A percentile compares a stretch with the other conserved stretches of the same genome.
phyloP scores from a whole-genome alignment of 106 monocot species.

The Dendrobium chrysotoxum region DNA sequence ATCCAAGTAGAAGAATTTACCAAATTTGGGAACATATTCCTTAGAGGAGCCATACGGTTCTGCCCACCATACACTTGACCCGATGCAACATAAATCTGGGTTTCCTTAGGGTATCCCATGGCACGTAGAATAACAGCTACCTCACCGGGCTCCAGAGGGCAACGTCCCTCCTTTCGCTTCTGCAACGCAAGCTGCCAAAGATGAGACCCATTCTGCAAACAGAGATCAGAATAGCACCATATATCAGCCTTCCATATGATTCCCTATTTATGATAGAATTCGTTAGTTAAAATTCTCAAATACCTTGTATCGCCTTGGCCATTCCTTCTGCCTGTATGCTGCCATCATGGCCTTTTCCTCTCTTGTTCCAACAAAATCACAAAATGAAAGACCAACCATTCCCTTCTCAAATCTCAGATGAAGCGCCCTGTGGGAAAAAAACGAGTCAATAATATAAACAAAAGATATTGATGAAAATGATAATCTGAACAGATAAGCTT shows the following conservation, averaged over 20 bases:
- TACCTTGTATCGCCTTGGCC: constrained; percentile 96
- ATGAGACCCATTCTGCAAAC: constrained; percentile 88
- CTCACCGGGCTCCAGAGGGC: constrained; percentile 95
- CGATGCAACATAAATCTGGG: constrained; percentile 98
- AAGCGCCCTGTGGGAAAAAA: constrained; percentile 61
- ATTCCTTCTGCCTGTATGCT: constrained; percentile 88
- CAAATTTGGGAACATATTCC: constrained; percentile 98
- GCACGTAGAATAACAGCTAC: constrained; percentile 84
- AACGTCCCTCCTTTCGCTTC: constrained; percentile 95
- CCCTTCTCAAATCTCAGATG: constrained; percentile 98
- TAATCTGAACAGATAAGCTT: not conserved
- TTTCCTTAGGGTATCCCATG: constrained; percentile 96
- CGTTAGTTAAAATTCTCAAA: not conserved
- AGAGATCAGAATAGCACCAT: not conserved
- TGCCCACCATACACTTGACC: constrained; percentile 96
- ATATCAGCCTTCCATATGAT: not conserved
- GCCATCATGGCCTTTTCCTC: constrained; percentile 99
- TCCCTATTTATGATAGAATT: not conserved
- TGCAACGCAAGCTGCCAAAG: constrained; percentile 86
- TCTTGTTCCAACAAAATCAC: constrained; percentile 98
- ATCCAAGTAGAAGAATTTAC: constrained; percentile 23
- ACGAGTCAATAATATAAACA: constrained; percentile 3
- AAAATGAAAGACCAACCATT: constrained; percentile 98
- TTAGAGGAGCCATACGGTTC: constrained; percentile 91
- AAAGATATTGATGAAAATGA: constrained; percentile 1